A percentile compares a stretch with the other conserved stretches of the same genome.
Conservation (phyloP, 176 grass and related monocot species). For the Aegilops sharonensis region DNA sequence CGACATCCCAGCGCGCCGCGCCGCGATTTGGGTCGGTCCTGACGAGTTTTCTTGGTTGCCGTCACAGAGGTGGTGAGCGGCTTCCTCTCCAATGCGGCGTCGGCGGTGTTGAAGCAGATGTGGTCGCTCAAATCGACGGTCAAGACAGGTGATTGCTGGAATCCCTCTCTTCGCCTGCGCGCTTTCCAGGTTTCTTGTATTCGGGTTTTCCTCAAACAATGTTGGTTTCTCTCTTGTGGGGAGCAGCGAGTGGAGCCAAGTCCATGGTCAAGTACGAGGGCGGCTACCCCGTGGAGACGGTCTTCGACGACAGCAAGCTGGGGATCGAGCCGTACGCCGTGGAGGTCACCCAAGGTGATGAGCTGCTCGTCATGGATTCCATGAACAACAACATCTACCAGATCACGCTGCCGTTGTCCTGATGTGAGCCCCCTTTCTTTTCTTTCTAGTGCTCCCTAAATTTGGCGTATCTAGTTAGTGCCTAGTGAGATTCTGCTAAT, state of each 20-base stretch:
- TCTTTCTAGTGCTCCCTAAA: conserved; percentile 24
- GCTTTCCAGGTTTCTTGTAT: conserved; percentile 18
- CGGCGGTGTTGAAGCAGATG: conserved; percentile 58
- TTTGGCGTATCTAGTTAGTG: conserved; percentile 29
- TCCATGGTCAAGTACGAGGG: conserved; percentile 95
- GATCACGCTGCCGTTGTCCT: conserved; percentile 82
- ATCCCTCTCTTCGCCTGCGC: not conserved
- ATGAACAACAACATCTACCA: conserved; percentile 94
- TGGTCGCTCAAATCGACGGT: conserved; percentile 81
- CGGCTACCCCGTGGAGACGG: conserved; percentile 94
- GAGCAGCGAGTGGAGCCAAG: conserved; percentile 51
- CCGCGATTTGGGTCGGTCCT: not conserved
- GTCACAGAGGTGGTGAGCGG: conserved; percentile 60
- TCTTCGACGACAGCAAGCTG: conserved; percentile 95
- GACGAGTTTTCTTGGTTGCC: conserved; percentile 10
- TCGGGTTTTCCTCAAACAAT: conserved; percentile 5
- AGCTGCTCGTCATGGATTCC: conserved; percentile 89
- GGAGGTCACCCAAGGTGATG: conserved; percentile 76
- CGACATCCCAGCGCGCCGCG: no score
- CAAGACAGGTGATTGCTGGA: conserved; percentile 51
- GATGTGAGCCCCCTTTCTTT: conserved; percentile 52
- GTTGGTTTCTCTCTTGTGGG: not conserved
- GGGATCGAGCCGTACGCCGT: conserved; percentile 93
- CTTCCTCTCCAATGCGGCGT: conserved; percentile 70
- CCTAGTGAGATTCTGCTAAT: conserved; percentile 39